phyloP scores from a whole-genome alignment of 164 flowering plant genomes.

The Kalanchoe fedtschenkoi region DNA sequence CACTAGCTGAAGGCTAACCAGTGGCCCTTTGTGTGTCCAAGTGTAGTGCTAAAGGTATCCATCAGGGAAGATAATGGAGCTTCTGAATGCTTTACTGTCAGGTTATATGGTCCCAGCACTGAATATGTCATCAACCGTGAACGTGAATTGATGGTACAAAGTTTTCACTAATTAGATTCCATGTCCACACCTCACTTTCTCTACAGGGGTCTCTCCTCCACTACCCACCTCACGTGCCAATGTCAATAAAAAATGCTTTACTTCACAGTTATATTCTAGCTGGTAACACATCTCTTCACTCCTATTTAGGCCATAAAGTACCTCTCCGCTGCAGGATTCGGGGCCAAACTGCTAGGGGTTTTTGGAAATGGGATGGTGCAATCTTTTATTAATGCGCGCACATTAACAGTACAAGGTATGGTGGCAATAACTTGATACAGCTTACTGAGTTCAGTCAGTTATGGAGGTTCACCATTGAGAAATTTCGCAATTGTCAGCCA shows the following conservation, averaged over 20 bases:
- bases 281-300: constrained; percentile 5
- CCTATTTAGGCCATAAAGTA: constrained; percentile 63
- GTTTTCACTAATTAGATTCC: background rate
- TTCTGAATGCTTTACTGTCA: constrained; percentile 40
- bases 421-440: no score
- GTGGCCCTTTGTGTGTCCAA: background rate
- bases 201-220: background rate
- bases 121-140: constrained; percentile 82
- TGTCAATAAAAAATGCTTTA: no score
- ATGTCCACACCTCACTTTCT: background rate
- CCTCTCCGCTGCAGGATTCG: constrained; percentile 99
- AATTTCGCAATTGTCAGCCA: background rate
- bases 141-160: constrained; percentile 62
- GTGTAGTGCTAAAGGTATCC: constrained; percentile 78
- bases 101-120: constrained; percentile 90
- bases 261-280: constrained; percentile 4
- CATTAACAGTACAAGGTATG: constrained; percentile 73
- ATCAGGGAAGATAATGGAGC: constrained; percentile 49
- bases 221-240: background rate
- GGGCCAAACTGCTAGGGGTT: constrained; percentile 84
- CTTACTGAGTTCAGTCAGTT: no score
- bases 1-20: no score
- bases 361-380: constrained; percentile 99
- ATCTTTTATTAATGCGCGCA: constrained; percentile 86
- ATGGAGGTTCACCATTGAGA: no score